Percentiles rank a stretch among this genome's conserved stretches.
Evolutionary conservation across 129 eudicot genomes (phyloP).

Genomic region (Pittosporum tobira): DNA sequence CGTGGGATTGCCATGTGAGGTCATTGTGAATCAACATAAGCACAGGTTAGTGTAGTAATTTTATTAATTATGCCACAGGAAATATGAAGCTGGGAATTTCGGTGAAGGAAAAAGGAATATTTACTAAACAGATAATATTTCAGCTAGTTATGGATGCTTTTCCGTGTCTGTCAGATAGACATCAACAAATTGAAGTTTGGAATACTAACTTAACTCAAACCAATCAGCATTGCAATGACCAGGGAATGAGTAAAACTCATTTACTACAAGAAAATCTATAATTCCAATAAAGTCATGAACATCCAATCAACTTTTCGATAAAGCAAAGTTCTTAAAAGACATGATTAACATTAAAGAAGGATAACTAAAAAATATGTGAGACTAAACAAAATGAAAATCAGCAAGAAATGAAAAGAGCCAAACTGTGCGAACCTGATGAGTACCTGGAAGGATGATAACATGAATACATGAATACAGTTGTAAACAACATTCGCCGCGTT

Average conservation of each 20-base stretch:
- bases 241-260: background rate
- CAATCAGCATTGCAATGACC: background rate
- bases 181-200: slow-evolving; percentile 1
- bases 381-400: background rate
- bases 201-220: background rate
- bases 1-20: no score
- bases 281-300: background rate
- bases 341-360: background rate
- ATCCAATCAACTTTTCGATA: background rate
- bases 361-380: no score
- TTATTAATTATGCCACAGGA: background rate
- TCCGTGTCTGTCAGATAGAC: background rate
- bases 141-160: background rate
- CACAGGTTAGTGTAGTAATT: no score
- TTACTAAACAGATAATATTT: background rate
- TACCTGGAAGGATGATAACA: slow-evolving; percentile 64
- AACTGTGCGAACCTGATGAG: slow-evolving; percentile 58
- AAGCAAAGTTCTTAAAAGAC: background rate
- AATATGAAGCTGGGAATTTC: slow-evolving; percentile 2
- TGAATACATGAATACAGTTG: slow-evolving; percentile 41
- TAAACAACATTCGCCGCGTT: slow-evolving; percentile 55
- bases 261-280: background rate
- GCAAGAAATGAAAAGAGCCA: slow-evolving; percentile 10
- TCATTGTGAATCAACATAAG: no score
- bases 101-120: background rate